Percentiles rank a stretch among this genome's conserved stretches.
Evolutionary conservation across 1,139 yeast genomes (phyloP).

Genomic region (Geotrichum citri-aurantii): DNA sequence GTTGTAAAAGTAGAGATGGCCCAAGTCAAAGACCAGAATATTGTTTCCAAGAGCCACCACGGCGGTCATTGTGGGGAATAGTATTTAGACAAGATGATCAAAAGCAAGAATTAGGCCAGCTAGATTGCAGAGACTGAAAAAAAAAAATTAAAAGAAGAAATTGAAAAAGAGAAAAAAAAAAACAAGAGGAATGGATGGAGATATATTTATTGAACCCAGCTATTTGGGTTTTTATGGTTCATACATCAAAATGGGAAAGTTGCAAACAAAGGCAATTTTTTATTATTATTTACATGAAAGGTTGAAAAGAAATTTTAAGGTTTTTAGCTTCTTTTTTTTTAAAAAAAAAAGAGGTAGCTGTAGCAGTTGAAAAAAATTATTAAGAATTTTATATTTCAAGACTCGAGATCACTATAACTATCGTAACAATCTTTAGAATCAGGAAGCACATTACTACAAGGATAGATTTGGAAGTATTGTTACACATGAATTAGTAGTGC

Average conservation of each 20-base stretch:
- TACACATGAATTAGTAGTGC: no score
- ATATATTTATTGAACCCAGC: not conserved
- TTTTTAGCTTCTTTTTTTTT: no score
- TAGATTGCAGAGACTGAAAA: not conserved
- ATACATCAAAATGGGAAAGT: not conserved
- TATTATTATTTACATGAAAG: not conserved
- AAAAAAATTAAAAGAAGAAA: not conserved
- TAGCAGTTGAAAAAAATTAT: no score
- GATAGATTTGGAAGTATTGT: no score
- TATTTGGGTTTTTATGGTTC: not conserved
- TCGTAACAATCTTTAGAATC: no score
- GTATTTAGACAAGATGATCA: not conserved
- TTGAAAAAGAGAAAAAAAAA: not conserved
- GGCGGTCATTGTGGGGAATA: conserved; percentile 5
- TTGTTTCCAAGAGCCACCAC: conserved; percentile 8
- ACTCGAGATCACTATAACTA: no score
- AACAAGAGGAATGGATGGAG: not conserved
- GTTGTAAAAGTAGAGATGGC: conserved; percentile 7
- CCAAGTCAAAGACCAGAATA: conserved; percentile 11
- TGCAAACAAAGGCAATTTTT: not conserved
- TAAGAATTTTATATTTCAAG: no score
- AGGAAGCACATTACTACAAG: no score
- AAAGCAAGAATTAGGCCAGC: not conserved
- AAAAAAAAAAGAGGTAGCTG: no score
- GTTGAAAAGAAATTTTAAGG: no score